A percentile compares a stretch with the other conserved stretches of the same genome.
These are phyloP conservation scores for Cutaneotrichosporon sp. DNA, from an alignment of 1,284 basidiomycete genomes.

Conservation along the genomic window DNA sequence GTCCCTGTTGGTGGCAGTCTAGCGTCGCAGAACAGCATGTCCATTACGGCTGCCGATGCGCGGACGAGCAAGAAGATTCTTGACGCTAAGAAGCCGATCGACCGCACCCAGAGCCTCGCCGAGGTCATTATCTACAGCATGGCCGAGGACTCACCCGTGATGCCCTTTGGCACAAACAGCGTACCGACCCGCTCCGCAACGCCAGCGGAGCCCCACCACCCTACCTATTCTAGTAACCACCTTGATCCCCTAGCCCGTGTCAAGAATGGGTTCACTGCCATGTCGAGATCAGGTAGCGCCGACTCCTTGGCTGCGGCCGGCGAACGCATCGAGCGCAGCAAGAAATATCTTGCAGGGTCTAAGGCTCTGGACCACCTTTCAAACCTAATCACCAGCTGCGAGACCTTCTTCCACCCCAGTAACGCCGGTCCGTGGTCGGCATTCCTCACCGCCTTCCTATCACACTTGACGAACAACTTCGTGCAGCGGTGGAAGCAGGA, in stretches of 20 bases:
- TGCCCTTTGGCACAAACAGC: conserved; percentile 32
- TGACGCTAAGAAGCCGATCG: conserved; percentile 71
- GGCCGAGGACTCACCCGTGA: conserved; percentile 67
- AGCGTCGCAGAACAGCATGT: conserved; percentile 40
- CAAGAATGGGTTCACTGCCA: conserved; percentile 38
- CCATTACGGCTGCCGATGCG: conserved; percentile 51
- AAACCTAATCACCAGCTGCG: conserved; percentile 83
- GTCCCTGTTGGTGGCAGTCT: conserved; percentile 41
- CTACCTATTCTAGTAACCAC: conserved; percentile 6
- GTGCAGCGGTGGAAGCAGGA: conserved; percentile 78
- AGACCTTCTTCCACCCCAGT: conserved; percentile 57
- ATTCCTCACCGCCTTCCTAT: conserved; percentile 66
- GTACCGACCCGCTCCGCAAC: conserved; percentile 52
- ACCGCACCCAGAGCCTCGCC: conserved; percentile 70
- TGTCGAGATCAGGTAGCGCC: conserved; percentile 46
- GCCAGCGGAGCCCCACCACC: conserved; percentile 36
- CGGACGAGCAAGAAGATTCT: conserved; percentile 60
- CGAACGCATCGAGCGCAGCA: conserved; percentile 36
- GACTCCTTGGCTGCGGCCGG: conserved; percentile 44
- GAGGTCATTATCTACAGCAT: conserved; percentile 89
- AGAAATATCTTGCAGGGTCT: conserved; percentile 71
- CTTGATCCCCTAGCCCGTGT: conserved; percentile 21
- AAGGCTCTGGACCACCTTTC: conserved; percentile 85
- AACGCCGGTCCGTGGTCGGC: conserved; percentile 52
- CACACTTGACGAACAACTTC: conserved; percentile 79